Base-by-base conservation (phyloP, 202 grass and related monocot species). In the Bolboschoenoplectus hybrid region DNA sequence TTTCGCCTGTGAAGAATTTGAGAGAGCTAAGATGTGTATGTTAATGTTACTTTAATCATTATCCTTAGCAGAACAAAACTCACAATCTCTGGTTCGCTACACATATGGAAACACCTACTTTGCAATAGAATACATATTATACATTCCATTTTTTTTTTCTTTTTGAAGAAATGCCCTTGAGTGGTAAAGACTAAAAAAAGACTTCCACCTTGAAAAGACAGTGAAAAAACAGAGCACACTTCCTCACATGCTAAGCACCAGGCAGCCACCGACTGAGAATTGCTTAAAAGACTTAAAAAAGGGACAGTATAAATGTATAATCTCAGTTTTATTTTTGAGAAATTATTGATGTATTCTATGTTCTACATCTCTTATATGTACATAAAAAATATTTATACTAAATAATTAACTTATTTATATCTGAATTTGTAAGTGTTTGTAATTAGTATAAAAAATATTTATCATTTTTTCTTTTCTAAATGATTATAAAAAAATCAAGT, bases 231-330 rank as follows among this genome's bases (percentile, higher is more conserved):
- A 81, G 53, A 84, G 76, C 69, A 81, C 80, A 64, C 84, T 64
- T 75, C 86, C 91, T 75, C 86, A 94, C 86, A 87, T 89, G 92
- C 74, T 66, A 45, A 26, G 12, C 10, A 16, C 35, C 36, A 82
- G 86, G 89, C 67, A 50, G 41, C 62, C 60, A 66, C 32, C 67
- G 85, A 60, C 66, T 55, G 57, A 89, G 55, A 88, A 74, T 76
- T 58, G 82, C 86, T 88, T 60, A 71, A 69, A 88, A 74, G 74
- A 26, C 26, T 26, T 26, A 0, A 26, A 26, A 26, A 26, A 26
- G 26, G 26, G 26, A 26, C 26, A 26, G 26, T 26, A 26, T 26
- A 26, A 26, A 26, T 26, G 26, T 26, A 26, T 26, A 26, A 26
- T 26, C 26, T 26, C 26, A 26, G 26, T 26, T 26, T 26, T 26